A percentile compares a stretch with the other conserved stretches of the same genome.
These are phyloP conservation scores for Cyberlindnera saturnus DNA, from an alignment of 805 yeast genomes.

Conservation along the genomic window DNA sequence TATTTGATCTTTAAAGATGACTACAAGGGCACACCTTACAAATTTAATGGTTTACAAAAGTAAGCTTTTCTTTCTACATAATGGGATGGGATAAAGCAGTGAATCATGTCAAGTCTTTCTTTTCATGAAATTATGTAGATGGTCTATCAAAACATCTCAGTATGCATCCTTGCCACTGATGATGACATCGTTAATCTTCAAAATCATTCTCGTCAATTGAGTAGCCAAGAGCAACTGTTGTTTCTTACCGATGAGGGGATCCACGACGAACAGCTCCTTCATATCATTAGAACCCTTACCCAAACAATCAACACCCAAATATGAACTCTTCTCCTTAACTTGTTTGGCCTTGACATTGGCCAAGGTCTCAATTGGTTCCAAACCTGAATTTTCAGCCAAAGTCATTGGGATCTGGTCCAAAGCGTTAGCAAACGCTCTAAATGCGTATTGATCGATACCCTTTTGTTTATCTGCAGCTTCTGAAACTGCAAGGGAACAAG, in stretches of 20 bases:
- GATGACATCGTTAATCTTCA: conserved; percentile 94
- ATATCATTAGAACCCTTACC: conserved; percentile 85
- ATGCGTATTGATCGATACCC: conserved; percentile 97
- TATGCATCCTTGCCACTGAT: conserved; percentile 80
- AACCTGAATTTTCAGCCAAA: conserved; percentile 94
- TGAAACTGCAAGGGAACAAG: conserved; percentile 86
- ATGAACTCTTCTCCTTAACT: conserved; percentile 60
- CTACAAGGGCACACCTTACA: conserved; percentile 11
- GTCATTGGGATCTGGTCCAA: conserved; percentile 90
- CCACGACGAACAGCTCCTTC: conserved; percentile 91
- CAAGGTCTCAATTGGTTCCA: conserved; percentile 87
- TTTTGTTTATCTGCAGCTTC: conserved; percentile 88
- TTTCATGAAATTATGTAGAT: too few relatives aligned
- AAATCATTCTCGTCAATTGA: conserved; percentile 94
- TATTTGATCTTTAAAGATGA: conserved; percentile 55
- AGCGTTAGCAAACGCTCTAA: conserved; percentile 90
- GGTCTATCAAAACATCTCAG: conserved; percentile 17
- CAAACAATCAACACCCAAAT: conserved; percentile 90
- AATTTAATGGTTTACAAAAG: background rate
- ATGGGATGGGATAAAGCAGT: background rate
- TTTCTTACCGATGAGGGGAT: conserved; percentile 94
- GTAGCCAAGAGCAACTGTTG: conserved; percentile 95
- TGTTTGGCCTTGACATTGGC: conserved; percentile 81
- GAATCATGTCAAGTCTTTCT: background rate
- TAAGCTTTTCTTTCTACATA: background rate